Base-by-base conservation (phyloP, 129 eudicot genomes). In the Ambrosia trifida region DNA sequence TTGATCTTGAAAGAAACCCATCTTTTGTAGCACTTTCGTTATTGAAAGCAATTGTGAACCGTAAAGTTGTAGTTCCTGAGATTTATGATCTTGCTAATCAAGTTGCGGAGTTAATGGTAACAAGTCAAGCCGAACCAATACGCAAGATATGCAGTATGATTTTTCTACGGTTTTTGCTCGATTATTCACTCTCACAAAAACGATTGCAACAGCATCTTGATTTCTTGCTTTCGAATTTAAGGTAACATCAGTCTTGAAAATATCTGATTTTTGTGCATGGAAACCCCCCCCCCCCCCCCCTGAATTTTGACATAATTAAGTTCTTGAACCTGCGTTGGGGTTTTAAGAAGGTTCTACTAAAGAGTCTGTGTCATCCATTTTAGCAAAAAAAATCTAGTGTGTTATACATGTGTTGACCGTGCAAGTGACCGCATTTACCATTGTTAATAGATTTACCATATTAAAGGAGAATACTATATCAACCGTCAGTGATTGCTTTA, bases 101-200 rank as follows among this genome's bases (percentile, higher is more conserved):
- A 58, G 96, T 89, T 61, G 85, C 95, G 20, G 86, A 89, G 41
- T 28, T 89, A 49, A 87, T 89, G 95, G 90, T 93, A 32, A 86
- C 84, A 9, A 89, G 92, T 78, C 90, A 85, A 72, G 84, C 65
- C 8, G 95, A 80, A 64, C 68, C 87, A 0, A 72, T 89, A 59
- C 90, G 98, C 54, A 87, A 84, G 82, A 87, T 81, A 74, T 87
- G 96, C 72, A 85, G 98, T 82, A 69, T 78, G 76, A 87, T 93
- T 33, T 76, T 89, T 4, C 76, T 89, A 69, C 86, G 87, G 31
- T 92, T 92, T 70, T 83, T 89, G 76, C 86, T 85, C 38, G 82
- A 88, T 44, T 92, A 92, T 73, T 78, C 59, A 6, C 84, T 87
- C 51, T 68, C 85, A 5, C 60, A 74, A 75, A 83, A 89, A 52